Conservation (phyloP, 768 basidiomycete species). For the Naematelia aurantialba region DNA sequence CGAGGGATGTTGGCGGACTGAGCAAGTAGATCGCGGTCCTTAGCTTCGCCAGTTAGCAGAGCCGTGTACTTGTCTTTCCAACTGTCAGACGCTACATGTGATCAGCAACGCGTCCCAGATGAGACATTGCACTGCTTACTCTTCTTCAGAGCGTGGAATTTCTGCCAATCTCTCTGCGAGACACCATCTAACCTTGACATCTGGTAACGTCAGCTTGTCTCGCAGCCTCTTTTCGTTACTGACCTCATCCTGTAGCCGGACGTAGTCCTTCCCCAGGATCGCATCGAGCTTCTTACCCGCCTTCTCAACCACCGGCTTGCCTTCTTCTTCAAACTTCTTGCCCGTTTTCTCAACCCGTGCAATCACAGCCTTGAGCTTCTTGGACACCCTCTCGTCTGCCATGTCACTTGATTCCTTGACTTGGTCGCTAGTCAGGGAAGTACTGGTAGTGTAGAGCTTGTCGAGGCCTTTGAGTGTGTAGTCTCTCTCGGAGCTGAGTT, state of each 20-base stretch:
- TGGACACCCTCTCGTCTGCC: slow-evolving; percentile 27
- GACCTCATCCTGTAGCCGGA: slow-evolving; percentile 25
- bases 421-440: slow-evolving; percentile 27
- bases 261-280: slow-evolving; percentile 18
- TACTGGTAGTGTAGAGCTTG: slow-evolving; percentile 36
- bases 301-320: slow-evolving; percentile 16
- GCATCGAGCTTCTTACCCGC: slow-evolving; percentile 14
- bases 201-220: slow-evolving; percentile 11
- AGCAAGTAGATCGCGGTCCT: slow-evolving; percentile 13
- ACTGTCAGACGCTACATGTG: slow-evolving; percentile 2
- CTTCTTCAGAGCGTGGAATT: slow-evolving; percentile 21
- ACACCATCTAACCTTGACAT: slow-evolving; percentile 37
- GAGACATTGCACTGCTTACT: slow-evolving; percentile 10
- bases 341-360: slow-evolving; percentile 17
- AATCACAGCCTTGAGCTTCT: slow-evolving; percentile 23
- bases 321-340: slow-evolving; percentile 11
- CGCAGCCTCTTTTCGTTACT: slow-evolving; percentile 3
- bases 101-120: background rate
- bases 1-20: slow-evolving; percentile 11
- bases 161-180: slow-evolving; percentile 22
- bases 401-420: slow-evolving; percentile 23
- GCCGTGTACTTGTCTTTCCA: slow-evolving; percentile 16
- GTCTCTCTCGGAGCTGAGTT: slow-evolving; percentile 35
- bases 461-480: slow-evolving; percentile 37
- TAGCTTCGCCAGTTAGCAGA: slow-evolving; percentile 15